Evolutionary conservation across 495 filamentous ascomycete species (phyloP), one percentile per base, ranked within the genome.

Genomic region (Thozetella sp.): DNA sequence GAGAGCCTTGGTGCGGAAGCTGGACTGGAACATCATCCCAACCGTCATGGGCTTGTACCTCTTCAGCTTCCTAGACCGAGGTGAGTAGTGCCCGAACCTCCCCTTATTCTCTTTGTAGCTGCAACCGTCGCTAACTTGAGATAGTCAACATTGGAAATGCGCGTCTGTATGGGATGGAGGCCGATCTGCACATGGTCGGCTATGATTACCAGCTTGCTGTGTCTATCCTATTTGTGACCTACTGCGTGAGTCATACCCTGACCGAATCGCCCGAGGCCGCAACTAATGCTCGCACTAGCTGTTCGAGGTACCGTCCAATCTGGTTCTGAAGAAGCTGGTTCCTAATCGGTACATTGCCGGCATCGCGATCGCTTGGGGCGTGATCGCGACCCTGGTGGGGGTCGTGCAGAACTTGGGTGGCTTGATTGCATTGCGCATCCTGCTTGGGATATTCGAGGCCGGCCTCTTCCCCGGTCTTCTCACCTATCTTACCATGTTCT

Each of bases 121-220:
- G 12, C 22, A 40, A 3, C 0, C 20, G n/a, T 48, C 0, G 26
- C 17, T 46, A 34, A 58, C 22, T 6, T 53, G 27, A 40, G 17
- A 82, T 77, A 62, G 89, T 92, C 22, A 92, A 92, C 65, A 93
- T 94, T 60, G 90, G 90, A 57, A 92, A 91, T 74, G 88, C 89
- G 12, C 77, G 87, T 10, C 73, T 93, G 25, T 92, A 91, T 62
- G 77, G 78, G 9, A 56, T 93, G 53, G 88, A 91, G 72, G 75
- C 82, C 53, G 90, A 93, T 59, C 76, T 93, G 9, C 76, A 80
- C 1, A 67, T 91, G 50, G 68, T 74, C 6, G 81, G 83, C 17
- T 80, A 88, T 55, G 83, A 91, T 68, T 93, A 88, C 69, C 86
- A 93, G 70, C 74, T 86, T 26, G 80, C 88, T 23, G 85, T 92